phyloP scores from a whole-genome alignment of 495 filamentous ascomycete species.

The Hyaloscypha finlandica region DNA sequence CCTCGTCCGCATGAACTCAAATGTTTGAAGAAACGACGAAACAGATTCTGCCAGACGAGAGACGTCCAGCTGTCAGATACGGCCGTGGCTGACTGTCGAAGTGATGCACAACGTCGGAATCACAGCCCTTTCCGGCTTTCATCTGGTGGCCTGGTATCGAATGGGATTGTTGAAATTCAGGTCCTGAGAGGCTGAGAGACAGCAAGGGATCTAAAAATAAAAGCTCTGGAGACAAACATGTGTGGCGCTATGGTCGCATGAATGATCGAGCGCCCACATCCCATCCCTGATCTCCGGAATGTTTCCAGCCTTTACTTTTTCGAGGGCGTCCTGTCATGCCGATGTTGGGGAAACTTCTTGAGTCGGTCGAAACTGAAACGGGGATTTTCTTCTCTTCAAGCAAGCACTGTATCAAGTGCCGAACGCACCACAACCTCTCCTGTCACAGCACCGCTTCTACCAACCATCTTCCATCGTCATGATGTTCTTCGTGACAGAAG shows the following conservation, averaged over 20 bases:
- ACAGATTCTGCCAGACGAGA: not conserved
- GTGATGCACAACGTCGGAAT: not conserved
- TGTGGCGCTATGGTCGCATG: not conserved
- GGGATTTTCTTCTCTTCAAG: not conserved
- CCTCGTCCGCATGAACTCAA: too few relatives aligned
- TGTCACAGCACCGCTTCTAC: not conserved
- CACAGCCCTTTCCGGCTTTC: not conserved
- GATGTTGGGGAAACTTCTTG: not conserved
- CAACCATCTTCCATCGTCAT: not conserved
- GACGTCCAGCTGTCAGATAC: not conserved
- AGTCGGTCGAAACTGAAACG: not conserved
- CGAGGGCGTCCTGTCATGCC: not conserved
- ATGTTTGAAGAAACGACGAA: not conserved
- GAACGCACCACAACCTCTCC: not conserved
- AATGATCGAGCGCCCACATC: not conserved
- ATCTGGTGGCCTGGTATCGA: not conserved
- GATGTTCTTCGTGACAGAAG: not conserved
- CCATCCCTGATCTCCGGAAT: not conserved
- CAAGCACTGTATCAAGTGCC: not conserved
- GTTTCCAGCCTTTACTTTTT: not conserved
- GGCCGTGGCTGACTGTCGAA: not conserved
- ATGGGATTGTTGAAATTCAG: not conserved
- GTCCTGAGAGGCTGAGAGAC: too few relatives aligned
- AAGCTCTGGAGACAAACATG: not conserved
- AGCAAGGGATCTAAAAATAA: not conserved